Base-by-base conservation (phyloP, 2,329 filamentous ascomycete genomes). In the Aspergillus niger region DNA sequence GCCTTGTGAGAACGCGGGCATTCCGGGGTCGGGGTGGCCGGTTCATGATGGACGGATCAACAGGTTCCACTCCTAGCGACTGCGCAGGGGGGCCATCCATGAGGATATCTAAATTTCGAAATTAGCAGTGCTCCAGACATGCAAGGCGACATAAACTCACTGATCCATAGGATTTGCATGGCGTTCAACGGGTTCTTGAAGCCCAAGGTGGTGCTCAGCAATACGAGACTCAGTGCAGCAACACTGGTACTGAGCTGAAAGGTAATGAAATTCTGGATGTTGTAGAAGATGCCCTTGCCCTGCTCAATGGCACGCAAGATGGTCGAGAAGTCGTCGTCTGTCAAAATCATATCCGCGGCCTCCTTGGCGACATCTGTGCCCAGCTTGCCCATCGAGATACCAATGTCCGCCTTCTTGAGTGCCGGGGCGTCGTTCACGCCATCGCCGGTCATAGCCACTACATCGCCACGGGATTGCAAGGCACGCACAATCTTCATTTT, bases 111-210 rank as follows among this genome's bases (percentile, higher is more conserved):
- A 68, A 15, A 51, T 38, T 26, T 1, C 28, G 32, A 30, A 30
- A 66, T 77, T 70, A 77, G 73, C 63, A 44, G 60, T 30, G 38
- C 24, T 36, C n/a, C 20, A 10, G 15, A 50, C 43, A 30, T 17
- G 53, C 55, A n/a, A 20, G 24, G 22, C 44, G n/a, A 48, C 10
- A 28, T 6, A 17, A 28, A 85, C 92, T 81, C 81, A 97, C 94
- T 99, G 72, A 99, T 99, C 95, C 95, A 99, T 44, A 99, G 85
- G 80, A 99, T 99, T 80, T 99, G 95, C 95, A 99, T 99, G 53
- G 95, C 92, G 75, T 99, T 99, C 62, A 99, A 83, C 49, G 95
- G 96, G 74, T 95, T 97, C 78, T 92, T 93, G 80, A 96, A 95
- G 41, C 95, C 95, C 63, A 97, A 85, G 68, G 91, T 90, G 30